Conservation (phyloP, 805 yeast genomes). For the Metschnikowia anglica region DNA sequence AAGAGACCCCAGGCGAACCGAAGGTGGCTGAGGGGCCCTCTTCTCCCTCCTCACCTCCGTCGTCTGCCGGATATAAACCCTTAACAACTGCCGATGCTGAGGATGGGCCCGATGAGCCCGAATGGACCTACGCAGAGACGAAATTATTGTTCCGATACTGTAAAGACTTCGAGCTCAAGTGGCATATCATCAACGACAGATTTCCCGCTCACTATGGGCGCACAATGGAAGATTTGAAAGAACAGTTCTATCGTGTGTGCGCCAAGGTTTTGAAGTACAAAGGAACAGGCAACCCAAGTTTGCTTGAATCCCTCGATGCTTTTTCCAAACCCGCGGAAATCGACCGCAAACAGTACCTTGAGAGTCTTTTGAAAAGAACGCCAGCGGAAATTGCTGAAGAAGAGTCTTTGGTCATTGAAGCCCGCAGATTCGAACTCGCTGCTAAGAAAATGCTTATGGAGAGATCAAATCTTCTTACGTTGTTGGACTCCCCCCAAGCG, state of each 20-base stretch:
- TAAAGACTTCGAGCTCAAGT: conserved; percentile 57
- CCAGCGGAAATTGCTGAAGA: conserved; percentile 99
- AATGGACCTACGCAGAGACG: conserved; percentile 81
- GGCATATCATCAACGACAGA: conserved; percentile 68
- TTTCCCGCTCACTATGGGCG: conserved; percentile 40
- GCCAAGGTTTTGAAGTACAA: conserved; percentile 44
- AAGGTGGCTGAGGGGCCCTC: too few relatives aligned
- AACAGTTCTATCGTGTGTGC: conserved; percentile 71
- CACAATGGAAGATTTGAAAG: conserved; percentile 76
- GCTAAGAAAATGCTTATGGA: conserved; percentile 87
- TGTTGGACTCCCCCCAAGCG: conserved; percentile 83
- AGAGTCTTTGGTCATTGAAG: conserved; percentile 89
- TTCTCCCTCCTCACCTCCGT: too few relatives aligned
- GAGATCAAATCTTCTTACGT: conserved; percentile 70
- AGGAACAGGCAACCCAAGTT: conserved; percentile 41
- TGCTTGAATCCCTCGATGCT: conserved; percentile 60
- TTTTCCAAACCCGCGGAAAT: conserved; percentile 71
- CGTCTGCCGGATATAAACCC: too few relatives aligned
- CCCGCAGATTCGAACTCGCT: conserved; percentile 86
- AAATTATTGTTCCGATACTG: conserved; percentile 73
- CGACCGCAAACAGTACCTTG: conserved; percentile 78
- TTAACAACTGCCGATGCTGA: conserved; percentile 3
- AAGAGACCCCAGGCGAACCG: too few relatives aligned
- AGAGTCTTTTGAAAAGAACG: conserved; percentile 71
- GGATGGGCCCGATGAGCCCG: conserved; percentile 31